A percentile compares a stretch with the other conserved stretches of the same genome.
Conservation (phyloP, 257 asterid genomes). For the Handroanthus guayacan region DNA sequence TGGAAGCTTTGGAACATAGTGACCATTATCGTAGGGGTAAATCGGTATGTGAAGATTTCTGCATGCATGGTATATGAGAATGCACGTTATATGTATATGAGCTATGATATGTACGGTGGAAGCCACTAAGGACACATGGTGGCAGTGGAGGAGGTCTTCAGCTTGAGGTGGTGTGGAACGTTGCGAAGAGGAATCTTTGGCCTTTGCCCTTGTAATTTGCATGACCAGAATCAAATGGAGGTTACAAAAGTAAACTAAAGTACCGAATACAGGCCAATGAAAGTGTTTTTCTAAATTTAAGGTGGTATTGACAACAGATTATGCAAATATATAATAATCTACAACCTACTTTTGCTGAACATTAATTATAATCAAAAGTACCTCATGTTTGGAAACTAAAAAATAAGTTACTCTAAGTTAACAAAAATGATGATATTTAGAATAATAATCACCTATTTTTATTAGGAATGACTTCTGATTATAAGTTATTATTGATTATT, state of each 20-base stretch:
- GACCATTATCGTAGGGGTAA: not conserved
- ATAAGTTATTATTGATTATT: too few species aligned
- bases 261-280: too few species aligned
- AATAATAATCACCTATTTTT: too few species aligned
- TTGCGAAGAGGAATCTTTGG: not conserved
- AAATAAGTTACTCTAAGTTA: too few species aligned
- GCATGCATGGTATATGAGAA: not conserved
- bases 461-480: too few species aligned
- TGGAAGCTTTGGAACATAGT: constrained; percentile 33
- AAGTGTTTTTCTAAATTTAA: too few species aligned
- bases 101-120: not conserved
- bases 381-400: too few species aligned
- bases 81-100: not conserved
- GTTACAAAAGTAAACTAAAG: not conserved
- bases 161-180: constrained; percentile 6
- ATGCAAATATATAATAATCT: too few species aligned
- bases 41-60: not conserved
- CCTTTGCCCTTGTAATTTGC: not conserved
- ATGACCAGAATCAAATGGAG: not conserved
- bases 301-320: too few species aligned
- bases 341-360: too few species aligned
- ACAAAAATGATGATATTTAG: too few species aligned
- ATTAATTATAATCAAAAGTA: too few species aligned
- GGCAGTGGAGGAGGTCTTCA: not conserved
- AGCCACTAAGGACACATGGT: not conserved